Evolutionary conservation across 1,284 basidiomycete species (phyloP), one percentile per base, ranked within the genome.

Genomic region (Exobasidium rhododendri): DNA sequence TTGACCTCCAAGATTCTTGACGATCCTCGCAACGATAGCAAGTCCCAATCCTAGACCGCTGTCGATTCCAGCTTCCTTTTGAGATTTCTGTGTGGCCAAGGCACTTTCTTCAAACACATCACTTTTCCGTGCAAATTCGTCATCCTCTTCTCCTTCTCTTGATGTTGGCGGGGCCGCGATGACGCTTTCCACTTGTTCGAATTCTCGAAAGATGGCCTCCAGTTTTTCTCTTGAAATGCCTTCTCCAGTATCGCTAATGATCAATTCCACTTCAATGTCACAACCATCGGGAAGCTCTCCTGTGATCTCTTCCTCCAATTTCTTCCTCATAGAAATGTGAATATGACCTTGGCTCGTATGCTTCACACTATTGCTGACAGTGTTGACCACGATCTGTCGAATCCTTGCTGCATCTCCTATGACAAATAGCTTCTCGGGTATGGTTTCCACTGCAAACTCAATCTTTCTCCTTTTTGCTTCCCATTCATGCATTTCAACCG

Each of bases 181-280:
- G 80, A 73, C 79, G 3, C 85, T 85, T 67, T 90, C 89, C 2
- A 91, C 89, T 69, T 91, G 88, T 80, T 92, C 91, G 64, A 94
- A 89, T 64, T 91, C 89, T 56, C 90, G 83, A 81, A 93, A 93
- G 64, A 93, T 90, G 61, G 85, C 86, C 76, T 90, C 89, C 26
- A 93, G 83, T 79, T 89, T 89, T 45, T 84, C 84, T 4, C 83
- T 82, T 0, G 87, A 79, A 55, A 94, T 93, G 3, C 91, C 91
- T 68, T 85, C 86, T 0, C 90, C 90, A 1, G 88, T 89, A 72
- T 92, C 90, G 7, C 84, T 82, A n/a, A 92, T 86, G 30, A 86
- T 78, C 51, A 91, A 87, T 78, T 91, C 88, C 32, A 91, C 84
- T 0, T 86, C 86, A 4, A 86, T 83, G 63, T 75, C 65, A 46